Conservation (phyloP, 2,329 filamentous ascomycete genomes). For the Sordariomycetes sp. region DNA sequence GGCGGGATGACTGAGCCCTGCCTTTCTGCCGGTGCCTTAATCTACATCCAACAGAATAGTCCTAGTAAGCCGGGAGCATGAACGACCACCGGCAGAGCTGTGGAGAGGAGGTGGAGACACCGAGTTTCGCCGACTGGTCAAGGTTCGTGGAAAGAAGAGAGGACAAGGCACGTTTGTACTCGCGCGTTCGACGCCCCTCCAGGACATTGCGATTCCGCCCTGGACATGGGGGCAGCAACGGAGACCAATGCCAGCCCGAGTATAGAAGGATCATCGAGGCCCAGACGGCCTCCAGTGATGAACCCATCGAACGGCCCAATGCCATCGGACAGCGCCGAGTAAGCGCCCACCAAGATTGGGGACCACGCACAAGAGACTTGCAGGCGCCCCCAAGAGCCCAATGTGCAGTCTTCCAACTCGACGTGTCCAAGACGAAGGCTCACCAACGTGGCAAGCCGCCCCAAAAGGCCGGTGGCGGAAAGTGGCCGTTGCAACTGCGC, state of each 20-base stretch:
- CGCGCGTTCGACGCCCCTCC: too few species aligned
- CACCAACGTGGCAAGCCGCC: not conserved
- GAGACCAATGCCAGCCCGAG: not conserved
- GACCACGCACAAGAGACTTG: not conserved
- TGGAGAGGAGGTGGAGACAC: not conserved
- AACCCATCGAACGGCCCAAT: not conserved
- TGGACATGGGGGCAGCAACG: not conserved
- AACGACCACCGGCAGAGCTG: not conserved
- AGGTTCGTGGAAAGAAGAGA: too few species aligned
- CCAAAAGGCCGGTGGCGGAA: not conserved
- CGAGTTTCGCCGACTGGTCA: not conserved
- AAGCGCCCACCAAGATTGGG: not conserved
- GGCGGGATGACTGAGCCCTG: not conserved
- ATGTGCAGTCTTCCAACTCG: not conserved
- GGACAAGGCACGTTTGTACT: too few species aligned
- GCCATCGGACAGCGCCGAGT: not conserved
- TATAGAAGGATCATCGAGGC: not conserved
- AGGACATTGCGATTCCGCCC: too few species aligned
- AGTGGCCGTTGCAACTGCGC: too few species aligned
- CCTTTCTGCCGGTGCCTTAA: constrained; percentile 1
- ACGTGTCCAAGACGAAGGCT: not conserved
- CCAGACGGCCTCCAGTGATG: not conserved
- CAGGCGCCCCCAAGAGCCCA: not conserved
- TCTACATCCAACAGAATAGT: not conserved
- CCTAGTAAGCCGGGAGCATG: not conserved